A percentile compares a stretch with the other conserved stretches of the same genome.
Evolutionary conservation across 441 rosid genomes (phyloP).

Genomic region (Erodium trifolium): DNA sequence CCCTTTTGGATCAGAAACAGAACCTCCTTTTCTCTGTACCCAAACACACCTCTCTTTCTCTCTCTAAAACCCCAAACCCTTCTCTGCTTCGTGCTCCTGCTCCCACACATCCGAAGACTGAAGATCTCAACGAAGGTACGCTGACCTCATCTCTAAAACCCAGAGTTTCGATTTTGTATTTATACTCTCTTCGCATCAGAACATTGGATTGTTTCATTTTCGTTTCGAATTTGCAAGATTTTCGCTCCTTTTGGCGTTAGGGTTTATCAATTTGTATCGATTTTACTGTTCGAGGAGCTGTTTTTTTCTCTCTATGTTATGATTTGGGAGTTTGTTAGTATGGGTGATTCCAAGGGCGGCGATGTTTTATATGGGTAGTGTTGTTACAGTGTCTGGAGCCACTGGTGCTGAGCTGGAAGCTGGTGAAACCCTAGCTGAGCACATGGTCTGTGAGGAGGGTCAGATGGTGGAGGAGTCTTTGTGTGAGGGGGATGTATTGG

Average conservation of each 20-base stretch:
- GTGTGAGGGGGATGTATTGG: constrained; percentile 15
- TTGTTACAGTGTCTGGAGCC: not conserved
- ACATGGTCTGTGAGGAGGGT: constrained; percentile 3
- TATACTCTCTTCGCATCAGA: not conserved
- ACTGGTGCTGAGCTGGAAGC: constrained; percentile 1
- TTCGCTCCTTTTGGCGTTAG: not conserved
- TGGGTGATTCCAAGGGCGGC: not conserved
- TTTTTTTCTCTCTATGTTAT: not conserved
- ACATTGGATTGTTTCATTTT: not conserved
- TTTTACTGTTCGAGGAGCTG: not conserved
- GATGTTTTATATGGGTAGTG: constrained; percentile 2
- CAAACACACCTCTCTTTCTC: not conserved
- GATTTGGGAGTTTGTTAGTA: not conserved
- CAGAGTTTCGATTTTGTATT: not conserved
- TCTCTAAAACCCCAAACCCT: not conserved
- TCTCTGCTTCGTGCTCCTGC: not conserved
- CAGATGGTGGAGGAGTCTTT: constrained; percentile 17
- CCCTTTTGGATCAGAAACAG: too few relatives aligned
- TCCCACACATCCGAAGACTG: not conserved
- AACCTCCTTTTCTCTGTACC: not conserved
- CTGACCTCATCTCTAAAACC: not conserved
- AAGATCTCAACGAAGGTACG: not conserved
- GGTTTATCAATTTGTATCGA: not conserved
- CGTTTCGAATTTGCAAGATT: not conserved
- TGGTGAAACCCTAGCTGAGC: constrained; percentile 3